phyloP scores from a whole-genome alignment of 805 yeast genomes.

The Helenozyma rhizophorensis region DNA sequence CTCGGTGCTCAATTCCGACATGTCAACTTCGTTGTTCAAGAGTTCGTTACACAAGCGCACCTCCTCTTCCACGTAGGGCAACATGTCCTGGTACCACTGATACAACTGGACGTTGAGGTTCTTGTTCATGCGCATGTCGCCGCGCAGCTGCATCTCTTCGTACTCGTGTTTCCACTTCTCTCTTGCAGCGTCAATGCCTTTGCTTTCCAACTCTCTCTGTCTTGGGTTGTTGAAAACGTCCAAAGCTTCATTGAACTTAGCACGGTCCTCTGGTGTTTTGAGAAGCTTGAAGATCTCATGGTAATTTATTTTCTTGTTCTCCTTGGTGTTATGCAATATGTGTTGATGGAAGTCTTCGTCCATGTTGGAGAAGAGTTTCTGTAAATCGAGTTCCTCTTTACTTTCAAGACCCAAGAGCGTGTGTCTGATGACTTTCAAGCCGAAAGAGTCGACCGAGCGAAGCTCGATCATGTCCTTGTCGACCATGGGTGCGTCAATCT shows the following conservation, averaged over 20 bases:
- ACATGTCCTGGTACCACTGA: slow-evolving; percentile 76
- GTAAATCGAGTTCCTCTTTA: slow-evolving; percentile 17
- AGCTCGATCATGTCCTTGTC: slow-evolving; percentile 54
- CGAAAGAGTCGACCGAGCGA: slow-evolving; percentile 68
- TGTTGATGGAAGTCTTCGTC: slow-evolving; percentile 24
- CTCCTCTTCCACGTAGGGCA: slow-evolving; percentile 69
- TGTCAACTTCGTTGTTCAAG: slow-evolving; percentile 21
- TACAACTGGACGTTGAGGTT: slow-evolving; percentile 71
- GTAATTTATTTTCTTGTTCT: slow-evolving; percentile 50
- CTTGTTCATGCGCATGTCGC: slow-evolving; percentile 51
- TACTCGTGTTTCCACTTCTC: slow-evolving; percentile 85
- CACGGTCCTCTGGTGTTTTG: slow-evolving; percentile 37
- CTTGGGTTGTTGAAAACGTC: slow-evolving; percentile 71
- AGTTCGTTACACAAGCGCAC: slow-evolving; percentile 50
- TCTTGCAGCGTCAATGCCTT: slow-evolving; percentile 80
- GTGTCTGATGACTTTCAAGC: slow-evolving; percentile 74
- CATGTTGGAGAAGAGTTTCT: slow-evolving; percentile 23
- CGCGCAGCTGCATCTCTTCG: slow-evolving; percentile 59
- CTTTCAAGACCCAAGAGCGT: slow-evolving; percentile 48
- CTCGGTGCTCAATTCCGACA: slow-evolving; percentile 4
- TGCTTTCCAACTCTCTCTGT: slow-evolving; percentile 69
- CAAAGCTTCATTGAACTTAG: slow-evolving; percentile 57
- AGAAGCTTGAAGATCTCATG: slow-evolving; percentile 60
- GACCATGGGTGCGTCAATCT: slow-evolving; percentile 34
- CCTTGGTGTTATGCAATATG: slow-evolving; percentile 26